Base-by-base conservation (phyloP, 495 filamentous ascomycete genomes). In the Penicillium daleae region DNA sequence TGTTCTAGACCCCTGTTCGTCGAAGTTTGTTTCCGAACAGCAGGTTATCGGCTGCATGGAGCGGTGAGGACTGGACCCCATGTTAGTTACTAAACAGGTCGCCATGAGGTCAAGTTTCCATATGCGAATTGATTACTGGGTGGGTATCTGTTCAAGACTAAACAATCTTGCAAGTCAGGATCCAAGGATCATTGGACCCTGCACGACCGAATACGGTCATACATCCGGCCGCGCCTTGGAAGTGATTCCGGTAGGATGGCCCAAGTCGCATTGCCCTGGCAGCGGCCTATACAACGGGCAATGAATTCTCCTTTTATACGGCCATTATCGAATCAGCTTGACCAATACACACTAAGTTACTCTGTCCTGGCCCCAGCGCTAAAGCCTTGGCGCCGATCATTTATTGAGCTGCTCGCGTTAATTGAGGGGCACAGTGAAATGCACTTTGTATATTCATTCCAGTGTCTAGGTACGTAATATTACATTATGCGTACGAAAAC, bases 281-380 rank as follows among this genome's bases (percentile, higher is more conserved):
- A 40, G 17, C 22, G 17, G 5, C 19, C 29, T 22, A 29, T 56
- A 50, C 24, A 51, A 27, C 7, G 24, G 51, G 27, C 51, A 59
- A 62, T 62, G 56, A 59, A 37, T 63, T 62, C 56, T 35, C 6
- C 19, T 59, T 59, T 55, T 6, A 32, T 40, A 26, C 22, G 22
- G n/a, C n/a, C n/a, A n/a, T n/a, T n/a, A n/a, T n/a, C n/a, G n/a
- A n/a, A n/a, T n/a, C n/a, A n/a, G n/a, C n/a, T n/a, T n/a, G n/a
- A n/a, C n/a, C n/a, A n/a, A n/a, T n/a, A n/a, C n/a, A n/a, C n/a
- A n/a, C n/a, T n/a, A n/a, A n/a, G n/a, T n/a, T n/a, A n/a, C n/a
- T n/a, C n/a, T n/a, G n/a, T n/a, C n/a, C n/a, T n/a, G n/a, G n/a
- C n/a, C n/a, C n/a, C n/a, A n/a, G n/a, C n/a, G n/a, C n/a, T n/a